Percentiles rank a stretch among this genome's conserved stretches.
Conservation (phyloP, 73 alveolate species). For the Symbiodinium pilosum region DNA sequence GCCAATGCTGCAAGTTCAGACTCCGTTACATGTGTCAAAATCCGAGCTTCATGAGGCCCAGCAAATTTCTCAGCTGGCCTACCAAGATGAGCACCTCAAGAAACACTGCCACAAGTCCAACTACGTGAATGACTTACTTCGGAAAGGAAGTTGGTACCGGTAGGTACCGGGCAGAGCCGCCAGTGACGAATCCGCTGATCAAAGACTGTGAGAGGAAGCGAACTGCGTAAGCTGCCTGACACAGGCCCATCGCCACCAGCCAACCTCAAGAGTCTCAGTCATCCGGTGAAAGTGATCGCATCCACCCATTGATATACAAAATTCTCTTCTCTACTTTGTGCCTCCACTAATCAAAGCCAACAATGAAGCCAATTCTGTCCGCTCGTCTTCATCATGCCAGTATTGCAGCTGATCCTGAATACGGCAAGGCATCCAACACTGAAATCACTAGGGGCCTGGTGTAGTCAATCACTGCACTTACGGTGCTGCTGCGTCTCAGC, state of each 20-base stretch:
- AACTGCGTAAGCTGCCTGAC: conserved; percentile 86
- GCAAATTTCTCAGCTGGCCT: conserved; percentile 57
- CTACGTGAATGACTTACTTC: too few species aligned
- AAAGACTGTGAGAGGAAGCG: conserved; percentile 92
- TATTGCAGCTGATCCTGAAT: conserved; percentile 48
- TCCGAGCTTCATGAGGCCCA: conserved; percentile 63
- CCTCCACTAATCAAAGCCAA: conserved; percentile 72
- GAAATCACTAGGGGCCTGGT: neutral
- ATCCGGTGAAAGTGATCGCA: neutral
- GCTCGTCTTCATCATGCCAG: conserved; percentile 83
- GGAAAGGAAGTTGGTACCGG: too few species aligned
- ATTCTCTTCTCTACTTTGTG: too few species aligned
- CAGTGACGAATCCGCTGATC: conserved; percentile 94
- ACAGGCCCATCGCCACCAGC: conserved; percentile 89
- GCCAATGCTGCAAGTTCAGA: neutral
- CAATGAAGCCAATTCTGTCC: conserved; percentile 81
- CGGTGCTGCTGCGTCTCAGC: conserved; percentile 21
- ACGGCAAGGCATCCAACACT: neutral
- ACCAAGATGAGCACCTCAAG: conserved; percentile 66
- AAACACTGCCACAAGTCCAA: too few species aligned
- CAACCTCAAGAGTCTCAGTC: neutral
- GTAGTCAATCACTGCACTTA: neutral
- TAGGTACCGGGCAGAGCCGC: conserved; percentile 57
- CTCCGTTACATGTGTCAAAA: neutral
- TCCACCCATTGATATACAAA: too few species aligned